These are phyloP conservation scores for Spathaspora arborariae DNA, from an alignment of 805 yeast genomes.

Conservation along the genomic window DNA sequence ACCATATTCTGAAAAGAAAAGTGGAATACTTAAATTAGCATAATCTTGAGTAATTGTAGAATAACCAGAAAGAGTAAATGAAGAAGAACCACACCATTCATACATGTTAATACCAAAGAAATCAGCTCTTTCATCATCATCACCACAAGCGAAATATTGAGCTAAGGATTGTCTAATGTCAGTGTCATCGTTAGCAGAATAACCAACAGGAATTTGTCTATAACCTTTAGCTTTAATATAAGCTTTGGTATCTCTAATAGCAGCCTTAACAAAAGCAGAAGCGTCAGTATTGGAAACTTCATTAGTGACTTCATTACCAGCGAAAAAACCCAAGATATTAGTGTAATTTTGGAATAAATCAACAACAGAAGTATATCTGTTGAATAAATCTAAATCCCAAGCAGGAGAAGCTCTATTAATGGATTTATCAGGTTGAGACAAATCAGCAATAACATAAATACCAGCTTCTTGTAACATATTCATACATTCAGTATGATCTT, in stretches of 20 bases:
- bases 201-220: slow-evolving; percentile 75
- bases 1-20: slow-evolving; percentile 81
- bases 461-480: slow-evolving; percentile 69
- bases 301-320: slow-evolving; percentile 83
- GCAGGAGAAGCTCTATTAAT: slow-evolving; percentile 59
- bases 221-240: slow-evolving; percentile 59
- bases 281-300: slow-evolving; percentile 62
- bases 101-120: slow-evolving; percentile 88
- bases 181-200: slow-evolving; percentile 74
- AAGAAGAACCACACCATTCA: slow-evolving; percentile 78
- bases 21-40: slow-evolving; percentile 62
- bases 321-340: slow-evolving; percentile 77
- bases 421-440: slow-evolving; percentile 66
- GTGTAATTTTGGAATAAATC: slow-evolving; percentile 67
- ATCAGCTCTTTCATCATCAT: slow-evolving; percentile 59
- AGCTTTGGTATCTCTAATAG: slow-evolving; percentile 70
- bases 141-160: slow-evolving; percentile 76
- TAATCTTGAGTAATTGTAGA: slow-evolving; percentile 60
- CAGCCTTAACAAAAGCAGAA: slow-evolving; percentile 81
- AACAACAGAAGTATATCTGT: slow-evolving; percentile 67
- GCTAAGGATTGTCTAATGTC: slow-evolving; percentile 65
- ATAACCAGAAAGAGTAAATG: slow-evolving; percentile 62
- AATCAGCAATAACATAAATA: slow-evolving; percentile 85
- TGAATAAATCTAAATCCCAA: slow-evolving; percentile 60
- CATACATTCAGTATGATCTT: slow-evolving; percentile 72